A percentile compares a stretch with the other conserved stretches of the same genome.
Conservation (phyloP, 352 stramenopile species). For the Globisporangium viniferum region DNA sequence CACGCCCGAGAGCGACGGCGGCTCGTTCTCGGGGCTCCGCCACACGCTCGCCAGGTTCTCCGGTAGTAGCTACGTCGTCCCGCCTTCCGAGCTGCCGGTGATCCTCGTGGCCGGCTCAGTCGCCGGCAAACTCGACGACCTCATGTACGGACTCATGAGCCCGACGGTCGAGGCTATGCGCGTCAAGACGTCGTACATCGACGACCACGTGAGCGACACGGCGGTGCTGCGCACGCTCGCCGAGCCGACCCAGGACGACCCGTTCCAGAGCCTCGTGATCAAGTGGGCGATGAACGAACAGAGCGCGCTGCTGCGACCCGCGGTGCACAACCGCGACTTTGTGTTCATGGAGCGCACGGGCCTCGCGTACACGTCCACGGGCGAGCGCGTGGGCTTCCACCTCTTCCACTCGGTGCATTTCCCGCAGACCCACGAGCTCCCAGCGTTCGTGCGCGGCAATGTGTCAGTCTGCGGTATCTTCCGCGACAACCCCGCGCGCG, state of each 20-base stretch:
- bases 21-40: background rate
- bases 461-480: background rate
- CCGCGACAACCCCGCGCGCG: background rate
- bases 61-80: background rate
- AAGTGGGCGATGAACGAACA: constrained; percentile 27
- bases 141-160: constrained; percentile 32
- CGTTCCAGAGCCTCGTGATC: constrained; percentile 29
- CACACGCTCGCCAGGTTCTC: background rate
- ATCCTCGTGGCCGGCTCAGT: background rate
- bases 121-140: constrained; percentile 14
- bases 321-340: constrained; percentile 40
- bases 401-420: constrained; percentile 40
- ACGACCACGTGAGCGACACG: background rate
- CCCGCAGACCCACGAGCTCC: constrained; percentile 27
- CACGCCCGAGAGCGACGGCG: background rate
- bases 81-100: constrained; percentile 8
- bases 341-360: constrained; percentile 36
- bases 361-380: constrained; percentile 22
- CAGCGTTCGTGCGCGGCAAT: constrained; percentile 21
- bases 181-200: constrained; percentile 12
- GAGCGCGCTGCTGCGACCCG: background rate
- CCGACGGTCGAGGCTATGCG: constrained; percentile 27
- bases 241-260: background rate
- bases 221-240: constrained; percentile 6
- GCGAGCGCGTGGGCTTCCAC: constrained; percentile 34